Percentiles rank a stretch among this genome's conserved stretches.
phyloP scores from a whole-genome alignment of 768 basidiomycete species.

The Psilocybe cubensis region DNA sequence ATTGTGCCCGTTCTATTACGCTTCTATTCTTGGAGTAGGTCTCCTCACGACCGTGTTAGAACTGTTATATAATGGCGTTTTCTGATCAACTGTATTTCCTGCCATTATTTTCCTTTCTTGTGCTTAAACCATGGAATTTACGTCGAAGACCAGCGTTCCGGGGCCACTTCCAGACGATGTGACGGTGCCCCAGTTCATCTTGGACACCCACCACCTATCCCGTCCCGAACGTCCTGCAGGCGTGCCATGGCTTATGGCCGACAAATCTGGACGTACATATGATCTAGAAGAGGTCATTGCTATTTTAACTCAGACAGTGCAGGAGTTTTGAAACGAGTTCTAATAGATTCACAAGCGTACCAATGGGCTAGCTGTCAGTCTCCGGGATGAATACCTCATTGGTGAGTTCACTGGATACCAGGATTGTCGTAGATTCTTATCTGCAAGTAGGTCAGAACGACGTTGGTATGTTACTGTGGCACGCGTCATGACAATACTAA shows the following conservation, averaged over 20 bases:
- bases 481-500: neutral
- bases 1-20: too few species aligned
- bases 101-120: too few species aligned
- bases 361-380: conserved; percentile 3
- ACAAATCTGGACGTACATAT: conserved; percentile 1
- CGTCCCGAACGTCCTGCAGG: conserved; percentile 1
- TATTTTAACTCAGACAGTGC: neutral
- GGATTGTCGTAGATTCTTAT: neutral
- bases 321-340: neutral
- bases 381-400: conserved; percentile 1
- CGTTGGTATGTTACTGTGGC: neutral
- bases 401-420: neutral
- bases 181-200: conserved; percentile 10
- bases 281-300: conserved; percentile 1
- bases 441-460: neutral
- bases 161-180: conserved; percentile 6
- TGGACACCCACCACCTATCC: conserved; percentile 4
- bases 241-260: conserved; percentile 10
- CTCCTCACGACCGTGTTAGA: neutral
- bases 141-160: neutral
- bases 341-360: conserved; percentile 4
- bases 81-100: neutral
- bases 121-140: conserved; percentile 8
- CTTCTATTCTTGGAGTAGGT: too few species aligned
- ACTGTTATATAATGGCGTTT: neutral